phyloP scores from a whole-genome alignment of 2,329 filamentous ascomycete genomes.

The Huntiella abstrusa region DNA sequence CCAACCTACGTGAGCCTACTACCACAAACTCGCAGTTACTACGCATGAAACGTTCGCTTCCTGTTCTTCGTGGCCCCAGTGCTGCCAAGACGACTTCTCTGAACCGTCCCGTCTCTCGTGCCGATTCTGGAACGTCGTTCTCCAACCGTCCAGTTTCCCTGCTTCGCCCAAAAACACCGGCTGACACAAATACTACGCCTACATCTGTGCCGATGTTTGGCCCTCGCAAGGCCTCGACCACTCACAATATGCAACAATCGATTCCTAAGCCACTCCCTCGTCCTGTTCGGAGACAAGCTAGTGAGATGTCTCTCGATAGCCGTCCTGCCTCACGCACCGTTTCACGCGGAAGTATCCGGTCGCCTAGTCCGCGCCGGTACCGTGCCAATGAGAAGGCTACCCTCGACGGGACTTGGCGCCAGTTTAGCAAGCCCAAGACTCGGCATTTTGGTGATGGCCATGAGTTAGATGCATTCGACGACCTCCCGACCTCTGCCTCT shows the following conservation, averaged over 20 bases:
- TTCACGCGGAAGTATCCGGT: constrained; percentile 39
- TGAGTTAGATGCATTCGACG: constrained; percentile 85
- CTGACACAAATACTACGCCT: constrained; percentile 29
- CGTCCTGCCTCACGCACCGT: constrained; percentile 37
- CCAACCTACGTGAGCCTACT: constrained; percentile 36
- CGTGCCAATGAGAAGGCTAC: constrained; percentile 13
- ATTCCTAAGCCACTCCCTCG: constrained; percentile 46
- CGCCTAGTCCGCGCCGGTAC: constrained; percentile 37
- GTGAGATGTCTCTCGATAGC: constrained; percentile 45
- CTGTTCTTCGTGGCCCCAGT: constrained; percentile 31
- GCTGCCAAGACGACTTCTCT: constrained; percentile 33
- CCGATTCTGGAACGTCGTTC: constrained; percentile 1
- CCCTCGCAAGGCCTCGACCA: constrained; percentile 44
- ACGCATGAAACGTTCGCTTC: constrained; percentile 46
- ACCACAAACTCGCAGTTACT: constrained; percentile 47
- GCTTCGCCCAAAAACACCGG: constrained; percentile 50
- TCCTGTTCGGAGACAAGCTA: constrained; percentile 62
- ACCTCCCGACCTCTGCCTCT: constrained; percentile 71
- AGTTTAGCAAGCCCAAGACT: constrained; percentile 13
- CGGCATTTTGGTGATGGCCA: constrained; percentile 68
- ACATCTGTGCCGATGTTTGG: neutral
- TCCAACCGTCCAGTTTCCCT: constrained; percentile 13
- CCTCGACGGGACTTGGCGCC: constrained; percentile 12
- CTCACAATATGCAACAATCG: constrained; percentile 60
- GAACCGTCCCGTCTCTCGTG: constrained; percentile 27